Base-by-base conservation (phyloP, 2,329 filamentous ascomycete species). In the Seiridium cupressi region DNA sequence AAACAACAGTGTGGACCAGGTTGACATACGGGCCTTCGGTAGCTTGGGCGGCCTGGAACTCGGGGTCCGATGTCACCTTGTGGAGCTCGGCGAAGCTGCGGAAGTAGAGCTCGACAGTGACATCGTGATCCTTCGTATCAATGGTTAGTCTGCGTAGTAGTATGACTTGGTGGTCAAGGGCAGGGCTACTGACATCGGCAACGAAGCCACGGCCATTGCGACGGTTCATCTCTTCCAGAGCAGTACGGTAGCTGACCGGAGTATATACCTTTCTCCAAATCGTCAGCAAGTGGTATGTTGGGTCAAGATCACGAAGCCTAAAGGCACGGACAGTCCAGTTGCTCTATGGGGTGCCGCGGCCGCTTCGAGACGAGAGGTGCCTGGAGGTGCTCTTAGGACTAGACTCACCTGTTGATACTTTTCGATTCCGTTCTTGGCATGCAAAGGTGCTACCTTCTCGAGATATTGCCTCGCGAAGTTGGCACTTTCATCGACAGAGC, bases 21-120 rank as follows among this genome's bases (percentile, higher is more conserved):
- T 62, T 63, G 32, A 66, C 58, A 48, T 60, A 66, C 1, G 64
- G 61, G 32, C 55, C 63, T 46, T 67, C 65, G 34, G 61, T 47
- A 7, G 61, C 61, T 58, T 66, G 64, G 18, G 65, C 51, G 6
- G 42, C 54, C 35, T 63, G 60, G 60, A 66, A 66, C 3, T 65
- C 63, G 10, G 63, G 60, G 49, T 67, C 65, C 6, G 49, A n/a
- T 1, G 58, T 58, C 38, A 62, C 60, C 46, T 51, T 61, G 49
- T 57, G 57, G 31, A 66, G 55, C 9, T 59, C 60, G 10, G 59
- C 63, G 31, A 67, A 64, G 55, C 4, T 36, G 44, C 55, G 42
- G 11, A 57, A 66, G 49, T 62, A 66, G 58, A 57, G 47, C 55
- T 57, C 55, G 42, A 48, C 44, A 1, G 40, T 38, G 31, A 57